Evolutionary conservation across 2,329 filamentous ascomycete genomes (phyloP).

Genomic region (Cladosporium sp.): DNA sequence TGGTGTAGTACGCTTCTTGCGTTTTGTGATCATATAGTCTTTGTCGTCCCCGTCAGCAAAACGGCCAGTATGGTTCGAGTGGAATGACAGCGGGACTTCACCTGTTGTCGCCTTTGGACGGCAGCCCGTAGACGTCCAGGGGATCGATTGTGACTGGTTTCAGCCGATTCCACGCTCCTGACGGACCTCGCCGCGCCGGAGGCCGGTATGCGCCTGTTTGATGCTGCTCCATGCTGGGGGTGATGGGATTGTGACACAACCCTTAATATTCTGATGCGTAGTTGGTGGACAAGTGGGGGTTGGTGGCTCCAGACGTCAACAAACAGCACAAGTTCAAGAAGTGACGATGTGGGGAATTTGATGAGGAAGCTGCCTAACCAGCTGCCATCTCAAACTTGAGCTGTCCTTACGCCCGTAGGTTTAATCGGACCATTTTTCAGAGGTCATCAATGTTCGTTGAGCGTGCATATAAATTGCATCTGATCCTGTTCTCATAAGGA

Average conservation of each 20-base stretch:
- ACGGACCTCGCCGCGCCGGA: conserved; percentile 39
- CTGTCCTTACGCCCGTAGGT: conserved; percentile 13
- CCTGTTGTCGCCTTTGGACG: conserved; percentile 89
- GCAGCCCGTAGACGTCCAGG: conserved; percentile 77
- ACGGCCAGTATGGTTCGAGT: not conserved
- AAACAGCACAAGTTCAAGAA: not conserved
- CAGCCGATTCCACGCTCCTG: conserved; percentile 67
- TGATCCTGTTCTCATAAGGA: not conserved
- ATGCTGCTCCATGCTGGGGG: conserved; percentile 2
- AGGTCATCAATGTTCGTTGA: not conserved
- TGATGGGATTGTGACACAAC: not conserved
- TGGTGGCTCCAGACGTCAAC: not conserved
- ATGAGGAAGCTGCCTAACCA: conserved; percentile 7
- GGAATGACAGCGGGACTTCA: conserved; percentile 36
- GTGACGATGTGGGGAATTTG: conserved; percentile 17
- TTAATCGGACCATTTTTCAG: conserved; percentile 6
- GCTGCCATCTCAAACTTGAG: not conserved
- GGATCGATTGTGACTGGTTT: conserved; percentile 74
- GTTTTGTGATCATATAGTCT: conserved; percentile 64
- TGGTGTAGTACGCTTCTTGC: conserved; percentile 83
- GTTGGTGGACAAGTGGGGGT: not conserved
- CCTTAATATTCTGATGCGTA: not conserved
- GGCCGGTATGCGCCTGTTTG: conserved; percentile 26
- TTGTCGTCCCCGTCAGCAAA: not conserved
- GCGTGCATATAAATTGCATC: not conserved